These are phyloP conservation scores for Parafenestella ontariensis DNA, from an alignment of 2,329 filamentous ascomycete species.

Conservation along the genomic window DNA sequence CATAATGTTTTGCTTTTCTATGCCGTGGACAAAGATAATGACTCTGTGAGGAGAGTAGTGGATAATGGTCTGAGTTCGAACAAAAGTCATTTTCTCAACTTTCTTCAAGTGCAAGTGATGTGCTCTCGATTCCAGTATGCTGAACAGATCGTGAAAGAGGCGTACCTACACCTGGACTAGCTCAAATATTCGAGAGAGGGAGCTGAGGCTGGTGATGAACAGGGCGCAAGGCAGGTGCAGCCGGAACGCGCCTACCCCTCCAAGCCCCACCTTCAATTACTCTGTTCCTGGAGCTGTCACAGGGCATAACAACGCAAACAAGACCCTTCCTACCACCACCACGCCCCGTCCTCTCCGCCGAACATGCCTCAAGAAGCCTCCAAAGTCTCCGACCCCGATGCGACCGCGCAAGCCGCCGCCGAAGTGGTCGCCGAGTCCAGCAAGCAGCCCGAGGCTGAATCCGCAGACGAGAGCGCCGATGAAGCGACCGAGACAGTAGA, in stretches of 20 bases:
- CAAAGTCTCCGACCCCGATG: slow-evolving; percentile 64
- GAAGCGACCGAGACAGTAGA: slow-evolving; percentile 49
- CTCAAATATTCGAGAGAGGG: not conserved
- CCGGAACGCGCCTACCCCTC: not conserved
- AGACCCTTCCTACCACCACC: slow-evolving; percentile 12
- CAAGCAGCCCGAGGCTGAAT: slow-evolving; percentile 35
- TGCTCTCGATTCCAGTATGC: not conserved
- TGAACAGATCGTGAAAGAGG: not conserved
- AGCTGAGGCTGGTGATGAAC: slow-evolving; percentile 1
- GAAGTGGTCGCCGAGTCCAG: slow-evolving; percentile 49
- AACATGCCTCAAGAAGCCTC: slow-evolving; percentile 61
- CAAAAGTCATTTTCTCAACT: not conserved
- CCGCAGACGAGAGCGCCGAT: slow-evolving; percentile 42
- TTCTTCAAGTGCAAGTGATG: not conserved
- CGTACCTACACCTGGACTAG: not conserved
- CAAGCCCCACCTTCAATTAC: slow-evolving; percentile 19
- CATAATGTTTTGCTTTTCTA: not conserved
- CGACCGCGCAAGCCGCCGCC: slow-evolving; percentile 57
- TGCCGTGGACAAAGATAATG: too few relatives aligned
- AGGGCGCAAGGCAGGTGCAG: slow-evolving; percentile 1
- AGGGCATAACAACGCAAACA: slow-evolving; percentile 7
- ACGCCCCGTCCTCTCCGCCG: slow-evolving; percentile 8
- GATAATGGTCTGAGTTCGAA: too few relatives aligned
- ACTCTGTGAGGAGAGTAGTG: too few relatives aligned
- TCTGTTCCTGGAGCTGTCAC: slow-evolving; percentile 13